Base-by-base conservation (phyloP, 108 stramenopile species). In the Nitzschia sp. region DNA sequence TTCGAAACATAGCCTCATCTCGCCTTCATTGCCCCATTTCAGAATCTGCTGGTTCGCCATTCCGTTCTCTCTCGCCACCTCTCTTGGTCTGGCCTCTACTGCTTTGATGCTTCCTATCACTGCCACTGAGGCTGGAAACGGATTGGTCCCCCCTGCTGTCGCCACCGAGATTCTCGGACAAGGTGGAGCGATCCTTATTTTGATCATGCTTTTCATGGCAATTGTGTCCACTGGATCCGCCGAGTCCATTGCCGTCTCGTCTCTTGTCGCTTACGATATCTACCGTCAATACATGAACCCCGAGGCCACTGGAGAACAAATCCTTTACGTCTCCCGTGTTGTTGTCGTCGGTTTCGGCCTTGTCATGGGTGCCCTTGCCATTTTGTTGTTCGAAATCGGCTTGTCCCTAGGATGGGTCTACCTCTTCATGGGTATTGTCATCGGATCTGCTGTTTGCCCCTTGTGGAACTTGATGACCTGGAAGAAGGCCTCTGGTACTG, bases 171-270 rank as follows among this genome's bases (percentile, higher is more conserved):
- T 97, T 32, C 59, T 95, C 29, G 96, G 96, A 31, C 51, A 85
- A 57, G 79, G 86, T 33, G 96, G 96, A 35, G 64, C 86, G 11
- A 82, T 75, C 35, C 69, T 91, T 25, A 86, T 97, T 58, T 70
- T 93, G 38, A 76, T 94, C 79, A 97, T 97, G 96, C 85, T 97
- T 59, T 97, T 95, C 85, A 97, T 97, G 96, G 96, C 96, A 24
- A 93, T 97, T 68, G 89, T 92, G 66, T 94, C 96, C 24, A 94
- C 93, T 21, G 96, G 96, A 36, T 88, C 90, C 46, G 91, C 93
- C 21, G 96, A 97, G 76, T 83, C 88, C 31, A 97, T 97, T 64
- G 96, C 96, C 55, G 96, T 97, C 0, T 88, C 92, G 1, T 95
- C 94, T 18, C 75, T 97, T 45, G 80, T 94, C 28, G 82, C 96